Percentiles rank a stretch among this genome's conserved stretches.
These are phyloP conservation scores for Cephalotrichum gorgonifer DNA, from an alignment of 2,329 filamentous ascomycete species.

Conservation along the genomic window DNA sequence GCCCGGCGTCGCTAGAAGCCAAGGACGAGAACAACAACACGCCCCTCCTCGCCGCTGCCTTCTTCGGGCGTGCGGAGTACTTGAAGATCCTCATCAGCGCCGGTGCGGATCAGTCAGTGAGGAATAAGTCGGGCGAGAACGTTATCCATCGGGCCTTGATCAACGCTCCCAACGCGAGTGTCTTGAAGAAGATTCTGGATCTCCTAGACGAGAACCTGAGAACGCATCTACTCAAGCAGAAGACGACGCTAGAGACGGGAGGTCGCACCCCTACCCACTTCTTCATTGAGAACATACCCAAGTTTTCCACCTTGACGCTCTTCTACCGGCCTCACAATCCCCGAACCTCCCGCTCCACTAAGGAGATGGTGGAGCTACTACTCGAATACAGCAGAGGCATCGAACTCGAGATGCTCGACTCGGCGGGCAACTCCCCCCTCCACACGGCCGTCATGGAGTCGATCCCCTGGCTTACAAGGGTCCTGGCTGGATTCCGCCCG, in stretches of 20 bases:
- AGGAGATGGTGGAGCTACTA: constrained; percentile 36
- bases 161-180: constrained; percentile 18
- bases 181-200: constrained; percentile 38
- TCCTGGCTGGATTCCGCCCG: constrained; percentile 44
- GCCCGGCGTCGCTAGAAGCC: constrained; percentile 52
- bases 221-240: constrained; percentile 46
- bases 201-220: constrained; percentile 49
- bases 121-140: constrained; percentile 53
- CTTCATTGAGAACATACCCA: constrained; percentile 31
- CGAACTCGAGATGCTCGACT: constrained; percentile 49
- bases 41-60: constrained; percentile 58
- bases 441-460: constrained; percentile 41
- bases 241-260: constrained; percentile 36
- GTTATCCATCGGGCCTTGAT: constrained; percentile 50
- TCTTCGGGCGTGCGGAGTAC: constrained; percentile 39
- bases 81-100: constrained; percentile 53
- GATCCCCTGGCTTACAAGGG: constrained; percentile 23
- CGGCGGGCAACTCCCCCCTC: constrained; percentile 53
- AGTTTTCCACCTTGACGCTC: background rate
- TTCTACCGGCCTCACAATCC: background rate
- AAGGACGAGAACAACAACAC: constrained; percentile 50
- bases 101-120: constrained; percentile 59
- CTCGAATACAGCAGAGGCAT: constrained; percentile 45
- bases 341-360: constrained; percentile 12
- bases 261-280: constrained; percentile 55